Base-by-base conservation (phyloP, 306 rosid genomes). In the Dalbergia cultrata region DNA sequence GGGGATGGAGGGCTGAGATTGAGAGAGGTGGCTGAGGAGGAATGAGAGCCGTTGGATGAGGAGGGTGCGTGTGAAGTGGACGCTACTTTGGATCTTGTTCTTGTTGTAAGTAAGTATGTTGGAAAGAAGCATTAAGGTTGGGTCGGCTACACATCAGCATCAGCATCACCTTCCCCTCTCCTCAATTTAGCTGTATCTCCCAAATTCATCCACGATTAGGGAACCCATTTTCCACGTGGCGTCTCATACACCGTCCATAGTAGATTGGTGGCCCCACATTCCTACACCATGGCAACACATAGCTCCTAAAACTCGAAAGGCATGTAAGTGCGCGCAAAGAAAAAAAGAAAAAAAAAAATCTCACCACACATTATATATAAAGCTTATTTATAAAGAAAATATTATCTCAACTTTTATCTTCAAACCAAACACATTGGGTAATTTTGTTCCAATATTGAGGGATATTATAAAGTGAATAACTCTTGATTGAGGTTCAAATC, bases 71-170 rank as follows among this genome's bases (percentile, higher is more conserved):
- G 81, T 78, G 91, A 88, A 81, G 92, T 79, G 91, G 89, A 90
- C 94, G 93, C 90, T 77, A 86, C 87, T 90, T 92, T 87, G 98
- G 97, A 94, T 88, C 88, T 90, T 88, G 77, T 81, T 89, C 76
- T 92, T 93, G 93, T 90, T 5, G 7, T 37, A 7, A 35, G 4
- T 35, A 6, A 37, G 41, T 81, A 75, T 75, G 84, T 86, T 86
- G 84, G 84, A 26, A 87, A 86, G 86, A 64, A 81, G 82, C 87
- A 84, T 81, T 3, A 18, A 54, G 19, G 93, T 90, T 89, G 85
- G 91, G 94, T 90, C 88, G 93, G 91, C 95, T 74, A 87, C 82
- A 90, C 91, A 82, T 82, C 63, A 69, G 65, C 66, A 64, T 83
- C 86, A 77, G 4, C 39, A 0, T 35, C 39, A 4, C 7, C 41